phyloP scores from a whole-genome alignment of 495 filamentous ascomycete species.

The Annulohypoxylon maeteangense region DNA sequence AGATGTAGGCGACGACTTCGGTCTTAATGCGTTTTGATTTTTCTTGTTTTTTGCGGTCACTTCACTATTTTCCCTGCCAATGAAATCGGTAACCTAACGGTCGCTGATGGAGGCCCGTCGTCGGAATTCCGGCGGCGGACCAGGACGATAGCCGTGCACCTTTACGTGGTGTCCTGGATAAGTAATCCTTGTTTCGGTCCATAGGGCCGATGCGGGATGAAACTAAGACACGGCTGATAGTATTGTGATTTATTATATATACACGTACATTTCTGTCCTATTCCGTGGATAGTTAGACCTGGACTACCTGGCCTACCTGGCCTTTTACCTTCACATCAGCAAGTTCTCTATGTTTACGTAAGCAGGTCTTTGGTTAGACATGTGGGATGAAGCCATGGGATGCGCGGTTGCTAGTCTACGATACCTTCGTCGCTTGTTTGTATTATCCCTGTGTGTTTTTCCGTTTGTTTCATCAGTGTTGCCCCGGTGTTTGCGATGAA shows the following conservation, averaged over 20 bases:
- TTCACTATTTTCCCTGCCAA: background rate
- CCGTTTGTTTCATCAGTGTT: too few species aligned
- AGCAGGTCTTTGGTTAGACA: too few species aligned
- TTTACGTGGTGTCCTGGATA: slow-evolving; percentile 5
- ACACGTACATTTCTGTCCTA: background rate
- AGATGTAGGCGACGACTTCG: too few species aligned
- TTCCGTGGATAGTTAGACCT: too few species aligned
- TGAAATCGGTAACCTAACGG: background rate
- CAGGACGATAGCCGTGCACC: slow-evolving; percentile 1
- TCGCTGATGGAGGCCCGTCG: background rate
- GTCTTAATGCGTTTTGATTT: background rate
- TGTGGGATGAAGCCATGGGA: too few species aligned
- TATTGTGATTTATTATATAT: background rate
- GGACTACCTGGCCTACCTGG: too few species aligned
- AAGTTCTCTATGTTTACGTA: too few species aligned
- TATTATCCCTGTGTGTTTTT: too few species aligned
- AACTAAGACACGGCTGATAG: slow-evolving; percentile 1
- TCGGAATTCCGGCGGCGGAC: slow-evolving; percentile 1
- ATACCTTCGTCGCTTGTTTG: too few species aligned
- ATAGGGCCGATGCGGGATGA: background rate
- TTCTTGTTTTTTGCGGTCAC: background rate
- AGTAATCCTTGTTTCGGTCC: background rate
- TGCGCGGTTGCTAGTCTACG: too few species aligned
- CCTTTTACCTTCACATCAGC: too few species aligned
- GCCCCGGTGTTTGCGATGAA: too few species aligned